Base-by-base conservation (phyloP, 345 rosid genomes). In the Hirschfeldia incana region DNA sequence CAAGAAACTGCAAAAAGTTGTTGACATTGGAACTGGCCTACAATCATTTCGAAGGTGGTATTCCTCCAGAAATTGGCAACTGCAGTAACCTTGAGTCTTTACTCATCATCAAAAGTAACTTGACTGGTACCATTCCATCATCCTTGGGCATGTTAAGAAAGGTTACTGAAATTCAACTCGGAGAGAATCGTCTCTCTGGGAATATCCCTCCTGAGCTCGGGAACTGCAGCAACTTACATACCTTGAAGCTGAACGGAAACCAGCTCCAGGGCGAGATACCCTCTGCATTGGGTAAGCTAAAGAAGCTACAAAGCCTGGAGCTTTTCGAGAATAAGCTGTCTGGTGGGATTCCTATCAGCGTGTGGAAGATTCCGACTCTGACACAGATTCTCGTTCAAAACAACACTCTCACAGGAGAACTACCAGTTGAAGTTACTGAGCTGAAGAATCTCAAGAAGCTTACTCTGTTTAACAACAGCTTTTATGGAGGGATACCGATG, bases 261-360 rank as follows among this genome's bases (percentile, higher is more conserved):
- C 88, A 85, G 65, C 90, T 94, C 27, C 84, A 86, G 66, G 98
- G 94, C 3, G 74, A 78, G 82, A 85, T 94, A 77, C 98, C 93
- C 0, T n/a, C 13, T 34, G 91, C 86, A 66, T 69, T 90, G 76
- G 90, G 94, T 10, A 79, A 42, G 77, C 78, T 90, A 58, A 81
- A 78, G 42, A 17, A 73, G 59, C 73, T 94, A 21, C 46, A 84
- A 74, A 87, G 86, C 67, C 87, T 94, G 63, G 77, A 72, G 71
- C 81, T 94, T 86, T 92, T 90, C 78, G 29, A 1, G 12, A 94
- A 94, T 73, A 70, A 26, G 30, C 84, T 94, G 72, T 85, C 79
- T 3, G 97, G 97, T 71, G 86, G 89, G 81, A 83, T 94, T 78
- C 98, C 94, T 5, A 73, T 82, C 68, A 46, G 83, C 62, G 82